Percentiles rank a stretch among this genome's conserved stretches.
Evolutionary conservation across 495 filamentous ascomycete genomes (phyloP).

Genomic region (Hypomontagnella monticulosa): DNA sequence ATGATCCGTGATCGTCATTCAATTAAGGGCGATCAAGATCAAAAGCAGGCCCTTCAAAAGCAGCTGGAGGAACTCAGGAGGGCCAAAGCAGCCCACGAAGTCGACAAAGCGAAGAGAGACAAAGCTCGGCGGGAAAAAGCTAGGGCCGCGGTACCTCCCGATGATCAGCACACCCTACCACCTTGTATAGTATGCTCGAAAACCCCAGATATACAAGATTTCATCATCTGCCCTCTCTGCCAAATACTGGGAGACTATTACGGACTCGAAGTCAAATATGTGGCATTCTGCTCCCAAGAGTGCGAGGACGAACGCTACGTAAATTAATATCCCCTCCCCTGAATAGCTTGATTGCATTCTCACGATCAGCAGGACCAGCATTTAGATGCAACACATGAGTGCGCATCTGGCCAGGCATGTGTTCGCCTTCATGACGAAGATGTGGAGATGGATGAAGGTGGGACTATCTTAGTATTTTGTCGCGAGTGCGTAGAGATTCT

Average conservation of each 20-base stretch:
- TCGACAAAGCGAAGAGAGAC: constrained; percentile 51
- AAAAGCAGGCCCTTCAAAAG: constrained; percentile 48
- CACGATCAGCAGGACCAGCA: constrained; percentile 34
- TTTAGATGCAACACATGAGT: constrained; percentile 36
- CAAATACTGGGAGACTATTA: constrained; percentile 46
- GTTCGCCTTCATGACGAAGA: constrained; percentile 35
- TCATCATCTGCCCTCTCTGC: constrained; percentile 54
- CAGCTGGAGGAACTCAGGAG: constrained; percentile 54
- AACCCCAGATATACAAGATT: constrained; percentile 36
- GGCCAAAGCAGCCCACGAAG: constrained; percentile 55
- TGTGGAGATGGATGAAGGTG: constrained; percentile 36
- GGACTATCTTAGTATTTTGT: constrained; percentile 47
- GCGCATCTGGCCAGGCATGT: constrained; percentile 40
- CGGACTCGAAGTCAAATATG: constrained; percentile 36
- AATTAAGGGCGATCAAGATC: constrained; percentile 43
- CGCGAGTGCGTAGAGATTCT: constrained; percentile 51
- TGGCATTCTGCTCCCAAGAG: constrained; percentile 56
- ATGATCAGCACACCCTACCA: constrained; percentile 48
- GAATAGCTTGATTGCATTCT: constrained; percentile 10
- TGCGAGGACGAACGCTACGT: constrained; percentile 56
- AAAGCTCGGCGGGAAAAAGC: constrained; percentile 46
- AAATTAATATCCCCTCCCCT: constrained; percentile 33
- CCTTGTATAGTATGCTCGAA: constrained; percentile 52
- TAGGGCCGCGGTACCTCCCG: constrained; percentile 33
- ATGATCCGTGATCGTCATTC: constrained; percentile 52